Percentiles rank a stretch among this genome's conserved stretches.
phyloP scores from a whole-genome alignment of 1,284 basidiomycete species.

The Puccinia triticina region DNA sequence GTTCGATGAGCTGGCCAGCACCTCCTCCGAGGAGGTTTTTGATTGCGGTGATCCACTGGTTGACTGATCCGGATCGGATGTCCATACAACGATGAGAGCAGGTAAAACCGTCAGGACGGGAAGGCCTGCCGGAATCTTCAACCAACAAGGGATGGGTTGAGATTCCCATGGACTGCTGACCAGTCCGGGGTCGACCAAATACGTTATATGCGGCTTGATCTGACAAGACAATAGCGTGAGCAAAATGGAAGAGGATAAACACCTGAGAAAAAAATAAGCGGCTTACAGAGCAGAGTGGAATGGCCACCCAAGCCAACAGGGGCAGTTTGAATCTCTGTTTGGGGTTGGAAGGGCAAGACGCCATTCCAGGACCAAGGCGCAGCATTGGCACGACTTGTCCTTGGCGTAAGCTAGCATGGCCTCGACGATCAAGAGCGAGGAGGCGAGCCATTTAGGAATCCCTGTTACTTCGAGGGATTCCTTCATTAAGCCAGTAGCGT shows the following conservation, averaged over 20 bases:
- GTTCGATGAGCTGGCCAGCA: conserved; percentile 80
- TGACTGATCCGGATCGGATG: conserved; percentile 64
- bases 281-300: conserved; percentile 44
- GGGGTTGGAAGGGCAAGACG: conserved; percentile 48
- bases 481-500: conserved; percentile 54
- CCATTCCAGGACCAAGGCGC: conserved; percentile 52
- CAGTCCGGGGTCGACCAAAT: conserved; percentile 29
- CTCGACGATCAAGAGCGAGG: conserved; percentile 78
- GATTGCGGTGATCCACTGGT: conserved; percentile 75
- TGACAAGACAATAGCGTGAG: background rate
- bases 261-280: background rate
- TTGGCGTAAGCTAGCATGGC: conserved; percentile 74
- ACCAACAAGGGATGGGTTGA: conserved; percentile 79
- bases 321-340: conserved; percentile 36
- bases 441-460: conserved; percentile 79
- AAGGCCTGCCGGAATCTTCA: conserved; percentile 62
- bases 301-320: conserved; percentile 29
- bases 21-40: conserved; percentile 80
- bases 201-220: conserved; percentile 50
- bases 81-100: conserved; percentile 64
- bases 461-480: conserved; percentile 51
- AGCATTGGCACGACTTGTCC: conserved; percentile 62
- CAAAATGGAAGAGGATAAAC: background rate
- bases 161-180: conserved; percentile 53
- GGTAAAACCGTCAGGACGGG: conserved; percentile 64